These are phyloP conservation scores for Melastoma candidum DNA, from an alignment of 441 rosid genomes.

Conservation along the genomic window DNA sequence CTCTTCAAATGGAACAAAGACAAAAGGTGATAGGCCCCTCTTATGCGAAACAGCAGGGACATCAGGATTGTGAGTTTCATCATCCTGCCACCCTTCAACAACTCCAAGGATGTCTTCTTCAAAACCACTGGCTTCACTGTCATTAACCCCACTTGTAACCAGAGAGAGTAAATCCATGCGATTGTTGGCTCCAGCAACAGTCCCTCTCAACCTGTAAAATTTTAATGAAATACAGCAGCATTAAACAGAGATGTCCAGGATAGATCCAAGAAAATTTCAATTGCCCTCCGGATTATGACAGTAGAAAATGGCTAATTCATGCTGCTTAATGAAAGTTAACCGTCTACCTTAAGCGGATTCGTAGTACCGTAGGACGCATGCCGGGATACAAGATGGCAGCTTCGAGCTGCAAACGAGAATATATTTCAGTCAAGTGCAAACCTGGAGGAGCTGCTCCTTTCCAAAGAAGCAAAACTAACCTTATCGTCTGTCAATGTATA, in stretches of 20 bases:
- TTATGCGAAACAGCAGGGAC: constrained; percentile 72
- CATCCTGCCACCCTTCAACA: constrained; percentile 69
- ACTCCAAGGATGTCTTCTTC: constrained; percentile 65
- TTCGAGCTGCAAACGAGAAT: constrained; percentile 45
- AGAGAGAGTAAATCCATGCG: constrained; percentile 85
- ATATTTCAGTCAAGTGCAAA: constrained; percentile 4
- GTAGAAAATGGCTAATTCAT: background rate
- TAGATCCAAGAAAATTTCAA: too few species aligned
- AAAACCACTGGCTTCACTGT: constrained; percentile 38
- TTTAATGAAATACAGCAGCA: background rate
- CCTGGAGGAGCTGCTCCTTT: background rate
- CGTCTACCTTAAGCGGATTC: constrained; percentile 66
- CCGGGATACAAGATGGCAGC: constrained; percentile 86
- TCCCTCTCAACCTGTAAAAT: constrained; percentile 59
- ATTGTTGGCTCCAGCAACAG: constrained; percentile 67
- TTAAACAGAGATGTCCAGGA: background rate
- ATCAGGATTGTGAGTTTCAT: constrained; percentile 70
- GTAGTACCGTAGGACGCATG: constrained; percentile 61
- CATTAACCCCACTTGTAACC: constrained; percentile 65
- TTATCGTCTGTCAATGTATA: constrained; percentile 67
- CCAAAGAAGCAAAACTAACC: constrained; percentile 28
- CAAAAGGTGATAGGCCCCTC: constrained; percentile 80
- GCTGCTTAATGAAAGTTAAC: constrained; percentile 1
- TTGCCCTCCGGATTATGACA: too few species aligned
- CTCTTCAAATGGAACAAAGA: constrained; percentile 88